phyloP scores from a whole-genome alignment of 2,329 filamentous ascomycete species.

The Fusarium floridanum region DNA sequence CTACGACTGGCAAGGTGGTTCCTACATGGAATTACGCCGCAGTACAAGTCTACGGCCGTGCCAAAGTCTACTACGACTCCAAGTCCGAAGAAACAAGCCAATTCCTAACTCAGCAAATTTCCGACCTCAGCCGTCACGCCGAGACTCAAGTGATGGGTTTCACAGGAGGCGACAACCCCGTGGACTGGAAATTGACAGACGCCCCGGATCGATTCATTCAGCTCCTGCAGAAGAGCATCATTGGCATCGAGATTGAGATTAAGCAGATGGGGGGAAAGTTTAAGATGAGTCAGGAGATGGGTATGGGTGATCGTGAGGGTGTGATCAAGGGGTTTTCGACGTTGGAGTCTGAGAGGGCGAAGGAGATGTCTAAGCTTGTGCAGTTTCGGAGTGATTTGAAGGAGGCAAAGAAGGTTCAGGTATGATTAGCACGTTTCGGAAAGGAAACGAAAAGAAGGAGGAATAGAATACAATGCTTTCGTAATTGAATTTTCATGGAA shows the following conservation, averaged over 20 bases:
- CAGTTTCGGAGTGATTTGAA: constrained; percentile 48
- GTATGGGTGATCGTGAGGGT: constrained; percentile 65
- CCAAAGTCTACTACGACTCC: constrained; percentile 65
- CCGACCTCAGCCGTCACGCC: constrained; percentile 63
- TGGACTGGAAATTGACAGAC: constrained; percentile 68
- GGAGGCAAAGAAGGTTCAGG: constrained; percentile 30
- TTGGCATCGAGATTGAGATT: constrained; percentile 71
- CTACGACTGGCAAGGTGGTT: constrained; percentile 73
- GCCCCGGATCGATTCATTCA: constrained; percentile 69
- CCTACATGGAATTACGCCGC: constrained; percentile 80
- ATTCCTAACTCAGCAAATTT: constrained; percentile 64
- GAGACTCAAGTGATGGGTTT: constrained; percentile 71
- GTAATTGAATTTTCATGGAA: neutral
- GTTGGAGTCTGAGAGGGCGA: constrained; percentile 48
- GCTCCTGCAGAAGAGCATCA: constrained; percentile 68
- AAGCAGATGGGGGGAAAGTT: constrained; percentile 70
- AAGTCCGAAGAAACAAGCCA: constrained; percentile 57
- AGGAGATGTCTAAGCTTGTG: constrained; percentile 51
- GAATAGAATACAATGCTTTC: neutral
- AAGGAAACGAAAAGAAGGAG: no score
- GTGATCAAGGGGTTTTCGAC: constrained; percentile 68
- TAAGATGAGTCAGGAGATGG: constrained; percentile 76
- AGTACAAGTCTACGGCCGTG: constrained; percentile 72
- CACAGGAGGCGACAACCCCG: constrained; percentile 52
- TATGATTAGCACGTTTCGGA: neutral